Evolutionary conservation across 495 filamentous ascomycete genomes (phyloP).

Genomic region (Alectoria sarmentosa): DNA sequence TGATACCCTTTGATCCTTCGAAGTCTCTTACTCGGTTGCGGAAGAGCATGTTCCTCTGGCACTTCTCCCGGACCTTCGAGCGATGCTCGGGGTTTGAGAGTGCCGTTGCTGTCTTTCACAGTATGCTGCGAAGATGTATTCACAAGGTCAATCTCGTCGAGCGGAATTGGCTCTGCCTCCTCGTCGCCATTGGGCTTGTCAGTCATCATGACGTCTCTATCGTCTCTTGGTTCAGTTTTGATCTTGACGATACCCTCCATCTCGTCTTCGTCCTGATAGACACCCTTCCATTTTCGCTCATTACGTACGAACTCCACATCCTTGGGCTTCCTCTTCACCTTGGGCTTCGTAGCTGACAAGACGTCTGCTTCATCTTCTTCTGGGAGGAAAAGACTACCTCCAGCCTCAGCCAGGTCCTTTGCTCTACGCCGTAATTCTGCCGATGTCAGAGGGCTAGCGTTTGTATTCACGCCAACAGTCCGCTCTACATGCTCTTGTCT

Average conservation of each 20-base stretch:
- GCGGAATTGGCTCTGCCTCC: neutral
- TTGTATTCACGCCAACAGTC: slow-evolving; percentile 43
- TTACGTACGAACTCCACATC: slow-evolving; percentile 29
- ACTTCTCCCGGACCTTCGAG: neutral
- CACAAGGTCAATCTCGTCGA: neutral
- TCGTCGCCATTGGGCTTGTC: slow-evolving; percentile 26
- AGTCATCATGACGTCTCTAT: slow-evolving; percentile 32
- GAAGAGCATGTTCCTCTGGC: neutral
- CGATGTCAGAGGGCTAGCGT: slow-evolving; percentile 42
- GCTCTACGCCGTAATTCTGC: slow-evolving; percentile 38
- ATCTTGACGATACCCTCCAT: slow-evolving; percentile 27
- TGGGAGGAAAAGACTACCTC: slow-evolving; percentile 21
- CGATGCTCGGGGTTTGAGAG: neutral
- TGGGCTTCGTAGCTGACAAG: slow-evolving; percentile 6
- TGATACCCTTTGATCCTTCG: neutral
- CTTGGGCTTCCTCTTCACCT: slow-evolving; percentile 23
- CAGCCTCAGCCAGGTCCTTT: slow-evolving; percentile 26
- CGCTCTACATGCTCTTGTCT: slow-evolving; percentile 47
- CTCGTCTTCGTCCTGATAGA: slow-evolving; percentile 27
- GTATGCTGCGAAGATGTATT: neutral
- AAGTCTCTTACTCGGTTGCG: neutral
- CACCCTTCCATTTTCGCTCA: slow-evolving; percentile 30
- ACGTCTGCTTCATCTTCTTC: slow-evolving; percentile 14
- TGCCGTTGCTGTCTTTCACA: neutral
- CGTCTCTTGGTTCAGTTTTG: slow-evolving; percentile 42